These are phyloP conservation scores for Eucalyptus curtisii DNA, from an alignment of 345 rosid genomes.

Conservation along the genomic window DNA sequence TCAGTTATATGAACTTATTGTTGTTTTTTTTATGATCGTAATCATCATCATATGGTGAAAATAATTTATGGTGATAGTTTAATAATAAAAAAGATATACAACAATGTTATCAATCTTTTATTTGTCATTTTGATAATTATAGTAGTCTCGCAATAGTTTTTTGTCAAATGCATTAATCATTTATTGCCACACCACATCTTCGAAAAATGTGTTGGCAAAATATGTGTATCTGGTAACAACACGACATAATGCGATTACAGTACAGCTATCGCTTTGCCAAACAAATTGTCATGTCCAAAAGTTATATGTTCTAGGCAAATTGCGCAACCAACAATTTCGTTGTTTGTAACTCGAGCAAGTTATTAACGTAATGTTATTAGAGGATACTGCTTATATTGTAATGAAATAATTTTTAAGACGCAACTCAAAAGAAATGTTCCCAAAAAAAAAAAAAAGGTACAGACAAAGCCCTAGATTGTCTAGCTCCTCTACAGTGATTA, in stretches of 20 bases:
- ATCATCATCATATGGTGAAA: neutral
- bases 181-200: neutral
- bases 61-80: too few species aligned
- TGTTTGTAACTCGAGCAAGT: accelerated
- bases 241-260: neutral
- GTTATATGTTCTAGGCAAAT: accelerated
- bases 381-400: neutral
- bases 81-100: too few species aligned
- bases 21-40: neutral
- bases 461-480: neutral
- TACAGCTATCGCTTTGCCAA: neutral
- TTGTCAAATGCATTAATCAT: neutral
- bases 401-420: accelerated
- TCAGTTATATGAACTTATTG: too few species aligned
- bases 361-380: neutral
- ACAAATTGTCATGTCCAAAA: neutral
- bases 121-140: neutral
- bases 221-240: too few species aligned
- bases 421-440: neutral
- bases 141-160: accelerated
- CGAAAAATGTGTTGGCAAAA: neutral
- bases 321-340: neutral
- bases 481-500: neutral
- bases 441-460: neutral
- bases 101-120: neutral